Base-by-base conservation (phyloP, 2,329 filamentous ascomycete species). In the Hymenoscyphus repandus region DNA sequence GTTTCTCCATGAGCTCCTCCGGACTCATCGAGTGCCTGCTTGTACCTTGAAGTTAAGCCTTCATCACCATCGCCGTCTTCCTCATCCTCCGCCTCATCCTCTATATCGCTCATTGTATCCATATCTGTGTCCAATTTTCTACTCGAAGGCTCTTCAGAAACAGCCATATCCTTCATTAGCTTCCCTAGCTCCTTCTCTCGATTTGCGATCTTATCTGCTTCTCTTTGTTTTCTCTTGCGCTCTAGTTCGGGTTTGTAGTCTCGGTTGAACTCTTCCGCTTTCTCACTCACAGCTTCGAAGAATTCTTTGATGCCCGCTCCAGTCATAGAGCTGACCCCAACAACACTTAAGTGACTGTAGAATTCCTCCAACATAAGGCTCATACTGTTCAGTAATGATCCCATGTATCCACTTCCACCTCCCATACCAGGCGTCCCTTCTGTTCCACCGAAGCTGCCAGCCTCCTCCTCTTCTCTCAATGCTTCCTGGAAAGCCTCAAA, bases 281-380 rank as follows among this genome's bases (percentile, higher is more conserved):
- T 99, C 54, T 86, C 83, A 58, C 86, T 77, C 1, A 99, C 91
- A 0, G 92, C 90, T 38, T 83, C 80, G 67, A 99, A 97, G 70
- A 99, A 99, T 20, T 95, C 90, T 52, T 95, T 87, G 31, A 99
- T 82, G 3, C 93, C 95, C 0, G 88, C 85, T 18, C 93, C 93
- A 0, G 92, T 89, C 81, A 96, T 92, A 6, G 90, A 88, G 59
- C 89, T 95, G 11, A 99, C 95, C 0, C 86, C 90, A 0, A 99
- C 92, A 7, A 99, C 88, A 64, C 83, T 95, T 32, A 99, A 74
- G 65, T 97, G 90, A 36, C 89, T 85, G 70, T 99, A 99, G 66
- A 99, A 99, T 68, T 99, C 93, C 64, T 99, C 93, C 32, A 99
- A 75, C 79, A 99, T 90, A 55, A 97, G 74, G 65, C 90, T 96